A percentile compares a stretch with the other conserved stretches of the same genome.
These are phyloP conservation scores for Stephania cephalantha DNA, from an alignment of 164 flowering plant species.

Conservation along the genomic window DNA sequence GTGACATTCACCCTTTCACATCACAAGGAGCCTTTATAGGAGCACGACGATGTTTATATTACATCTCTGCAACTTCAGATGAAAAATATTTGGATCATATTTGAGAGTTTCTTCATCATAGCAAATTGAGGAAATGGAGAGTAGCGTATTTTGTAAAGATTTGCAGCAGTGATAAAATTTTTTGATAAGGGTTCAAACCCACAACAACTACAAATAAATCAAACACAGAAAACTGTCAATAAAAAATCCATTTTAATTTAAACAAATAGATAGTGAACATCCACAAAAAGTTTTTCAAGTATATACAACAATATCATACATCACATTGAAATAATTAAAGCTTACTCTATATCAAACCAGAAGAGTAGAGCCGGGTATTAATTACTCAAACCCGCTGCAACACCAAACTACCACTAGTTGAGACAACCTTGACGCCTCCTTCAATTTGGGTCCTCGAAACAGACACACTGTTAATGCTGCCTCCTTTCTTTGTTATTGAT, in stretches of 20 bases:
- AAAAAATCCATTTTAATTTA: neutral
- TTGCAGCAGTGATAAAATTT: too few species aligned
- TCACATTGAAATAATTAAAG: neutral
- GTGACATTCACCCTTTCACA: too few species aligned
- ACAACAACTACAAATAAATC: neutral
- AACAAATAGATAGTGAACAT: neutral
- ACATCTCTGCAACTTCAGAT: too few species aligned
- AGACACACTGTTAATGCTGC: slow-evolving; percentile 43
- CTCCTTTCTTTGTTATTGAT: slow-evolving; percentile 15
- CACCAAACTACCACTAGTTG: slow-evolving; percentile 61
- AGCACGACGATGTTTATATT: too few species aligned
- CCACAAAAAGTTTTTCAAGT: neutral
- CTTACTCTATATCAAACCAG: slow-evolving; percentile 89
- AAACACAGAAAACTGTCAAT: neutral
- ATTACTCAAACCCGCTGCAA: slow-evolving; percentile 86
- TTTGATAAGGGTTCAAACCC: too few species aligned
- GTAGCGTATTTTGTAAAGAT: too few species aligned
- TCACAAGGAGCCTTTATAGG: too few species aligned
- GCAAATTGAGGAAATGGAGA: too few species aligned
- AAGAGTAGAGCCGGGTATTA: slow-evolving; percentile 68
- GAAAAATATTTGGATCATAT: too few species aligned
- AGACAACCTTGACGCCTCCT: slow-evolving; percentile 90
- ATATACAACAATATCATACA: neutral
- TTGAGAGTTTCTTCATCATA: too few species aligned
- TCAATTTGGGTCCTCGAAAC: slow-evolving; percentile 81